Evolutionary conservation across 139 green algal species (phyloP).

Genomic region (Tetradesmus lagerheimii): DNA sequence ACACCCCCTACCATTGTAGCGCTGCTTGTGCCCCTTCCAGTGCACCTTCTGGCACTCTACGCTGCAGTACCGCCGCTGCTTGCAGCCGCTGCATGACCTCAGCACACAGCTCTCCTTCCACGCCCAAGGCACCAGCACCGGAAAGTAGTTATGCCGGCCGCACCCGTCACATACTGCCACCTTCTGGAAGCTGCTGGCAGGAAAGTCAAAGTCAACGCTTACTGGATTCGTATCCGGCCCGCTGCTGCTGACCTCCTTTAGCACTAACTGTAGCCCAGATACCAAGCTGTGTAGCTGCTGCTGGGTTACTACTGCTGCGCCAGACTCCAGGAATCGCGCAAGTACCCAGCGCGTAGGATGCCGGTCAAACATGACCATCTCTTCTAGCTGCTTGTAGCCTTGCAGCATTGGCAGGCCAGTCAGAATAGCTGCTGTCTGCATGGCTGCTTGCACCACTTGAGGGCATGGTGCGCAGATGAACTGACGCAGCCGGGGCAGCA

Average conservation of each 20-base stretch:
- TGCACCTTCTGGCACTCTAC: constrained; percentile 15
- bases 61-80: constrained; percentile 9
- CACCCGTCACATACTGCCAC: constrained; percentile 12
- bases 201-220: constrained; percentile 16
- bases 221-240: not conserved
- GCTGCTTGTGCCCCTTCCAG: constrained; percentile 15
- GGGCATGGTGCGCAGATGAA: not conserved
- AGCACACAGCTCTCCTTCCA: constrained; percentile 5
- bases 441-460: not conserved
- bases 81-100: not conserved
- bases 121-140: not conserved
- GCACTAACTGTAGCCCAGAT: not conserved
- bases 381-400: not conserved
- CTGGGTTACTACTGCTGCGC: not conserved
- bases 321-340: not conserved
- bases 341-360: not conserved
- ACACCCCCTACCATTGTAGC: too few relatives aligned
- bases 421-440: not conserved
- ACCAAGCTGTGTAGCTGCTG: not conserved
- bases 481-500: not conserved
- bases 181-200: not conserved
- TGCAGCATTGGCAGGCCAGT: not conserved
- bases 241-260: not conserved
- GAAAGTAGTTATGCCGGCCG: constrained; percentile 8
- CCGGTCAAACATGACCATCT: constrained; percentile 1